Evolutionary conservation across 768 basidiomycete species (phyloP), one percentile per base, ranked within the genome.

Genomic region (Leccinum longicurvipes): DNA sequence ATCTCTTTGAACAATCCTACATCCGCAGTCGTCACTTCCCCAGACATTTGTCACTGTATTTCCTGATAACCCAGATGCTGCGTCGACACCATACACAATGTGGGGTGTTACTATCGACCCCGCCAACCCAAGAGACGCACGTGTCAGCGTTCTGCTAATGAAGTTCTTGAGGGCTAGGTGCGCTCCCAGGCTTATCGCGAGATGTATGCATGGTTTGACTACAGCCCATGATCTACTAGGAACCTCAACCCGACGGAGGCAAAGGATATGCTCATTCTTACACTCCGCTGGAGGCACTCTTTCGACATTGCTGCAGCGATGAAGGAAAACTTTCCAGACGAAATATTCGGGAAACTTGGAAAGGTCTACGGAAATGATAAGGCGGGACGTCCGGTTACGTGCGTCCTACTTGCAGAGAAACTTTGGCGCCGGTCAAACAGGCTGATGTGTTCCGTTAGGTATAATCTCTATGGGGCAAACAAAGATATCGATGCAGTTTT

Each of bases 91-190:
- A 9, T 78, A 87, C 60, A 71, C 60, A 6, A 67, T 93, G 54
- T 93, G 91, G 91, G 87, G 89, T 25, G 82, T 93, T 19, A 70
- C 66, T 1, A 79, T 93, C 25, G 80, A 88, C 67, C 86, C 91
- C 3, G 57, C 54, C 3, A 73, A 75, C 53, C 80, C 82, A 12
- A 64, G 63, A 47, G 80, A 89, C 66, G 83, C 89, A 1, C 79
- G 81, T 8, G 81, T 83, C 56, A 90, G 87, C 63, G 88, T 92
- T 29, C 64, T 92, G 9, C 76, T 93, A 34, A 82, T 91, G 81
- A 91, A 92, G 66, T 93, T 92, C 75, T 73, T 91, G 28, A 79
- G 87, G 54, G 91, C 91, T 5, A 81, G 32, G 69, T 44, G 29
- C 10, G 42, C 11, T 21, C 42, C 7, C 21, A 31, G 25, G 39